A percentile compares a stretch with the other conserved stretches of the same genome.
Evolutionary conservation across 805 yeast genomes (phyloP).

Genomic region (Candida coquimbonensis): DNA sequence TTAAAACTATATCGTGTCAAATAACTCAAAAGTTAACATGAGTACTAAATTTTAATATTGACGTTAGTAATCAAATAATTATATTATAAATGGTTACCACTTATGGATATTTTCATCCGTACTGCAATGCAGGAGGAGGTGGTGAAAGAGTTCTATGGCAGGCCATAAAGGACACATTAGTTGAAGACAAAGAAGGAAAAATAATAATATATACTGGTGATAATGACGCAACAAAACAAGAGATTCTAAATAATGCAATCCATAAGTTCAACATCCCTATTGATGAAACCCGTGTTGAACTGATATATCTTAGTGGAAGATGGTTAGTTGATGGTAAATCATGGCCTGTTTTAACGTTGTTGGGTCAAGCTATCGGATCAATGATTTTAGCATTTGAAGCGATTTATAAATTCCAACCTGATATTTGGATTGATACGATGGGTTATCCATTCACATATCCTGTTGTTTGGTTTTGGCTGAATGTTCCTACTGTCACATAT

Average conservation of each 20-base stretch:
- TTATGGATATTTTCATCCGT: constrained; percentile 92
- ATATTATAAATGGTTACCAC: constrained; percentile 22
- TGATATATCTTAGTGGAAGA: constrained; percentile 52
- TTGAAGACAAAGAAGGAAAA: constrained; percentile 39
- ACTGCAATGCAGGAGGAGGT: constrained; percentile 95
- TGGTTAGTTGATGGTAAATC: constrained; percentile 58
- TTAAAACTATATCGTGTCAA: too few relatives aligned
- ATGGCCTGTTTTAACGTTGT: constrained; percentile 75
- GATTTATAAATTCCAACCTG: constrained; percentile 59
- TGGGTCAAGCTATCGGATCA: constrained; percentile 87
- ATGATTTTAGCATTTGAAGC: constrained; percentile 65
- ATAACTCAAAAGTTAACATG: too few relatives aligned
- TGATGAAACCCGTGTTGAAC: constrained; percentile 48
- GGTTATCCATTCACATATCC: constrained; percentile 89
- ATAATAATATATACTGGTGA: constrained; percentile 74
- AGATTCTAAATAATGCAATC: constrained; percentile 45
- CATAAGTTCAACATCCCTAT: constrained; percentile 50
- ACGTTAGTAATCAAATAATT: neutral
- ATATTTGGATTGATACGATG: constrained; percentile 90
- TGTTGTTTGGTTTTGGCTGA: constrained; percentile 45
- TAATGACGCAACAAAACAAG: constrained; percentile 37
- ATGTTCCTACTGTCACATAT: constrained; percentile 76
- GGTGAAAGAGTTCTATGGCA: constrained; percentile 97
- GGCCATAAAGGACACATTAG: constrained; percentile 69
- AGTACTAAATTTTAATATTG: too few relatives aligned